A percentile compares a stretch with the other conserved stretches of the same genome.
These are phyloP conservation scores for Combretum micranthum DNA, from an alignment of 345 rosid species.

Conservation along the genomic window DNA sequence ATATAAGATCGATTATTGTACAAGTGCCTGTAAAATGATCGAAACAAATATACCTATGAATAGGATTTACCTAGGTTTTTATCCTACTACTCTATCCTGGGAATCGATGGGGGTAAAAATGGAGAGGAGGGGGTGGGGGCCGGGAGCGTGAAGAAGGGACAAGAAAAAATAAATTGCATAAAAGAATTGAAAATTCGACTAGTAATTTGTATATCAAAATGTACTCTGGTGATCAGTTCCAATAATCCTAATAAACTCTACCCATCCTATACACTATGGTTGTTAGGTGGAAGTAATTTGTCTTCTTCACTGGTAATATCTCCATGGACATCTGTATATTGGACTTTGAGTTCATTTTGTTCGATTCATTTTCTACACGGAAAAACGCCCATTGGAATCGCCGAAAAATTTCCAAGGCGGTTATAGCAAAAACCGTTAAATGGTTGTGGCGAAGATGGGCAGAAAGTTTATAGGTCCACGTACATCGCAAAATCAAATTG, in stretches of 20 bases:
- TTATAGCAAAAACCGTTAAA: constrained; percentile 66
- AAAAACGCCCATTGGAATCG: constrained; percentile 96
- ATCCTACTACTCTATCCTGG: no score
- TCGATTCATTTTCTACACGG: constrained; percentile 91
- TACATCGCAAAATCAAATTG: constrained; percentile 80
- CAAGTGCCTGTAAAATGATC: no score
- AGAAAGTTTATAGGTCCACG: constrained; percentile 96
- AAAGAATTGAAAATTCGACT: no score
- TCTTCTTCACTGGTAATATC: constrained; percentile 45
- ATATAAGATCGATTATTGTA: no score
- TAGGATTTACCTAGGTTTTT: no score
- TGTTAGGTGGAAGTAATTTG: constrained; percentile 40
- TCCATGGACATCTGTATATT: constrained; percentile 32
- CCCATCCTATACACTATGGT: constrained; percentile 36
- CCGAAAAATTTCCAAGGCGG: constrained; percentile 74
- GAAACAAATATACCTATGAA: no score
- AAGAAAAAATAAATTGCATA: no score
- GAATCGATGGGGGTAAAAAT: no score
- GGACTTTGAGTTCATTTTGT: constrained; percentile 58
- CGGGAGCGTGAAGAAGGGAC: no score
- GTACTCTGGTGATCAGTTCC: neutral
- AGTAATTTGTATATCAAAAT: neutral
- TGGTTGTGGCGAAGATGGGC: constrained; percentile 95
- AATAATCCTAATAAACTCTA: no score
- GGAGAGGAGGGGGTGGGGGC: no score